Conservation (phyloP, 208 protist genomes). For the Trypanosoma avium region DNA sequence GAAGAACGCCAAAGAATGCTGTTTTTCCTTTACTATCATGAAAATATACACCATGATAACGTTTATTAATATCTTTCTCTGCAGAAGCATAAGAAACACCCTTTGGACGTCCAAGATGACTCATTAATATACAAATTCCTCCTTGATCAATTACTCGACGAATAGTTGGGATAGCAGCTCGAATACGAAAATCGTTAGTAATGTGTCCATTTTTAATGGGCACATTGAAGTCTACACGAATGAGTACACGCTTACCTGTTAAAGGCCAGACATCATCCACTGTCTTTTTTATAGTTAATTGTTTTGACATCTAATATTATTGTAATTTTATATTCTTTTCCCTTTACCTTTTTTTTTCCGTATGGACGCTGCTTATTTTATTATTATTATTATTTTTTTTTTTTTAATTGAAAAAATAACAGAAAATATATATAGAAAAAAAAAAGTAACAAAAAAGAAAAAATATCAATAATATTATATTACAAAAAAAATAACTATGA, state of each 20-base stretch:
- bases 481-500: too few relatives aligned
- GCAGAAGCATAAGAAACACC: slow-evolving; percentile 70
- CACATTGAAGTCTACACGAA: slow-evolving; percentile 98
- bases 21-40: slow-evolving; percentile 66
- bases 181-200: slow-evolving; percentile 94
- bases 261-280: slow-evolving; percentile 87
- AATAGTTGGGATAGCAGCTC: slow-evolving; percentile 95
- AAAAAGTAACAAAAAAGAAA: too few relatives aligned
- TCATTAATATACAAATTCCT: slow-evolving; percentile 91
- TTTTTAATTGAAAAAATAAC: too few relatives aligned
- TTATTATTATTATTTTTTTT: too few relatives aligned
- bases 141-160: slow-evolving; percentile 93
- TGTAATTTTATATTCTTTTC: background rate
- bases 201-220: slow-evolving; percentile 91
- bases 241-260: slow-evolving; percentile 93
- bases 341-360: slow-evolving; percentile 18
- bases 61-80: slow-evolving; percentile 31
- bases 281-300: slow-evolving; percentile 64
- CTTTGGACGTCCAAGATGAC: slow-evolving; percentile 97
- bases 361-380: background rate
- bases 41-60: slow-evolving; percentile 29
- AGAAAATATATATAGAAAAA: too few relatives aligned
- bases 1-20: slow-evolving; percentile 64
- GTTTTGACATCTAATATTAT: slow-evolving; percentile 31
- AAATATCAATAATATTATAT: too few relatives aligned